Percentiles rank a stretch among this genome's conserved stretches.
Conservation (phyloP, 306 rosid genomes). For the Cucumis melo region DNA sequence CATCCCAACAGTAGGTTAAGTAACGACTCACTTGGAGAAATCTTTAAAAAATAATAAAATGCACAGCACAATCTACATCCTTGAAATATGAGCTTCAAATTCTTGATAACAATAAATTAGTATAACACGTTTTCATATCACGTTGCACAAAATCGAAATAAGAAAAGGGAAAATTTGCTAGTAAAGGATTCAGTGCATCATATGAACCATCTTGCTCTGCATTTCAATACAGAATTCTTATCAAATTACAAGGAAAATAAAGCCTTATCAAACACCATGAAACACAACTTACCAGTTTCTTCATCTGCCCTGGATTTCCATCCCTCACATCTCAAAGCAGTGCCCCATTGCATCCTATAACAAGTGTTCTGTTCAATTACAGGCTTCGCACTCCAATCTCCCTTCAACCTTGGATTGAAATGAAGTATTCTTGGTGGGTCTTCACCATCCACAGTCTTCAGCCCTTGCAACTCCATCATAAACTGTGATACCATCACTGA, state of each 20-base stretch:
- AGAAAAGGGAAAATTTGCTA: neutral
- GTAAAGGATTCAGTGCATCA: neutral
- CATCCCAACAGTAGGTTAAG: constrained; percentile 23
- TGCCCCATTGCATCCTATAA: constrained; percentile 92
- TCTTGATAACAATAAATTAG: neutral
- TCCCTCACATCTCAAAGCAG: constrained; percentile 77
- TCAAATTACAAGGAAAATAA: neutral
- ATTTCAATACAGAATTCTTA: neutral
- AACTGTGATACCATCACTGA: constrained; percentile 86
- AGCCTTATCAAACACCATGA: neutral
- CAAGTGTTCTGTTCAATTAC: constrained; percentile 88
- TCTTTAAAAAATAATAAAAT: neutral
- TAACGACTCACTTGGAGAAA: constrained; percentile 4
- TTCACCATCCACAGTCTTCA: constrained; percentile 84
- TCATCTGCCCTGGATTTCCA: constrained; percentile 78
- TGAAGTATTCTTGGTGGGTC: constrained; percentile 88
- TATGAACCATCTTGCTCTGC: neutral
- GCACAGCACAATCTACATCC: constrained; percentile 1
- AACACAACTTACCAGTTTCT: constrained; percentile 50
- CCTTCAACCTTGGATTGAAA: constrained; percentile 89
- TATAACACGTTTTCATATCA: neutral
- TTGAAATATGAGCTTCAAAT: neutral
- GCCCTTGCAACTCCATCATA: constrained; percentile 82
- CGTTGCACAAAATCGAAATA: too few relatives aligned
- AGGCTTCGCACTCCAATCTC: constrained; percentile 89